phyloP scores from a whole-genome alignment of 768 basidiomycete genomes.

The Kwoniella sp. region DNA sequence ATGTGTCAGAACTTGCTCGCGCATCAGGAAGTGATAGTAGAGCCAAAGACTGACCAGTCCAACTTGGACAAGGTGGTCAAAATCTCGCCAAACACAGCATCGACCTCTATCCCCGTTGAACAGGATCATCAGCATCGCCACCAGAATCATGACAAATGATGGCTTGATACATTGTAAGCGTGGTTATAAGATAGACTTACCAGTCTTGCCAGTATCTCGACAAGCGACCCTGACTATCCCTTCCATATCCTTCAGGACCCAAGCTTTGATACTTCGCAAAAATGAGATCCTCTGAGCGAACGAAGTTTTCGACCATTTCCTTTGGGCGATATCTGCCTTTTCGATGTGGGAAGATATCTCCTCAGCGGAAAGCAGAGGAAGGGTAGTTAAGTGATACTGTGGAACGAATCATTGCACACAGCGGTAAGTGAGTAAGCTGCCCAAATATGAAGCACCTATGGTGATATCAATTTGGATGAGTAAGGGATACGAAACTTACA shows the following conservation, averaged over 20 bases:
- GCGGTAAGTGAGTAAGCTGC: no score
- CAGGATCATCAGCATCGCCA: no score
- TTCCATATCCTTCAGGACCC: slow-evolving; percentile 90
- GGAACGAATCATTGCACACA: no score
- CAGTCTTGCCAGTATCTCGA: slow-evolving; percentile 91
- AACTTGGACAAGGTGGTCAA: slow-evolving; percentile 92
- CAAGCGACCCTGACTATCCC: slow-evolving; percentile 81
- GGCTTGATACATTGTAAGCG: no score
- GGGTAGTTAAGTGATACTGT: slow-evolving; percentile 72
- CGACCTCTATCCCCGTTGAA: slow-evolving; percentile 80
- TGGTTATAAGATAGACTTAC: no score
- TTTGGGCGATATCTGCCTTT: slow-evolving; percentile 68
- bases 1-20: no score
- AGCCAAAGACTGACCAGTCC: slow-evolving; percentile 61
- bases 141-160: no score
- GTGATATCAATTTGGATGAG: no score
- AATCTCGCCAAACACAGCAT: slow-evolving; percentile 92
- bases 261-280: slow-evolving; percentile 81
- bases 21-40: no score
- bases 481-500: slow-evolving; percentile 34
- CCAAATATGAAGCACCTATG: no score
- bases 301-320: slow-evolving; percentile 70
- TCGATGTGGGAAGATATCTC: slow-evolving; percentile 76
- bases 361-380: slow-evolving; percentile 70
- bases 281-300: slow-evolving; percentile 81